A percentile compares a stretch with the other conserved stretches of the same genome.
phyloP scores from a whole-genome alignment of 345 rosid genomes.

The Pugionium dolabratum region DNA sequence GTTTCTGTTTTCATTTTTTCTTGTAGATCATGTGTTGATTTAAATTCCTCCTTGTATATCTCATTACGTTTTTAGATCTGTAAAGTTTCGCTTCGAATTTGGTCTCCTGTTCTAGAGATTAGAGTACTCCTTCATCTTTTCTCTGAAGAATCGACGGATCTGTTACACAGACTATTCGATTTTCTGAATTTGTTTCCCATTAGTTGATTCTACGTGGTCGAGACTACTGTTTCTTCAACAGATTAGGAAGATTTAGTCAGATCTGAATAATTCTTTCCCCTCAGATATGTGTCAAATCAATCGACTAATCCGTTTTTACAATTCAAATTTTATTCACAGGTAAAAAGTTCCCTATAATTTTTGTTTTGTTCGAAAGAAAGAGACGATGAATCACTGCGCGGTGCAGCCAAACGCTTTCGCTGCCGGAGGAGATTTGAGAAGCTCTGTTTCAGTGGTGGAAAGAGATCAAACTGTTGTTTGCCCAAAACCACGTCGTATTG shows the following conservation, averaged over 20 bases:
- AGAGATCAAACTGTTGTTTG: slow-evolving; percentile 61
- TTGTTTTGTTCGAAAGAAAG: background rate
- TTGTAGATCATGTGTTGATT: no score
- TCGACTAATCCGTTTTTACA: background rate
- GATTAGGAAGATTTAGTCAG: background rate
- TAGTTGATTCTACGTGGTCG: no score
- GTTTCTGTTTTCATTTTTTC: background rate
- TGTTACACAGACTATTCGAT: background rate
- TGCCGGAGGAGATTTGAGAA: slow-evolving; percentile 58
- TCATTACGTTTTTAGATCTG: slow-evolving; percentile 20
- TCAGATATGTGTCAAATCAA: background rate
- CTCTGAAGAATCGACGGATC: slow-evolving; percentile 10
- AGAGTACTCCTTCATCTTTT: background rate
- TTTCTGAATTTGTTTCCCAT: no score
- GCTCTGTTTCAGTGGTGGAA: slow-evolving; percentile 44
- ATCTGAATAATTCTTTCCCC: background rate
- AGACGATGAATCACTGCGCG: slow-evolving; percentile 64
- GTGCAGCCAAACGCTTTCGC: slow-evolving; percentile 54
- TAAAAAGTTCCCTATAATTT: background rate
- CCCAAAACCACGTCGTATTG: slow-evolving; percentile 80
- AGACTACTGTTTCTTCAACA: background rate
- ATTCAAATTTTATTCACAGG: slow-evolving; percentile 16
- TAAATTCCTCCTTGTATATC: background rate
- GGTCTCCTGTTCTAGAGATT: no score
- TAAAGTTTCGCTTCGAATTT: background rate